Base-by-base conservation (phyloP, 23 red algal genomes). In the Gracilariopsis chorda region DNA sequence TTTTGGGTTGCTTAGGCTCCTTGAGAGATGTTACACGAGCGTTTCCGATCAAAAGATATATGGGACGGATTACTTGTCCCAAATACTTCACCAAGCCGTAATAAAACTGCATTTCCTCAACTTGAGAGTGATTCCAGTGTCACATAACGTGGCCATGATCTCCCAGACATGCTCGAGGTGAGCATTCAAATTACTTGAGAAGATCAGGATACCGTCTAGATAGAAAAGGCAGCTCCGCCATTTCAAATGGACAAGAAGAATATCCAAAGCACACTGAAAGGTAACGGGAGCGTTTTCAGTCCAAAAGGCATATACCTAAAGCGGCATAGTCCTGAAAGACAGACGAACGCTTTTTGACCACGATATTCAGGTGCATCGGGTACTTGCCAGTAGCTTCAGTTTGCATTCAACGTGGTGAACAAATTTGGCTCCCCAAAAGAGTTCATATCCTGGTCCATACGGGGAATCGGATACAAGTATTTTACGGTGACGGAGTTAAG, bases 41-140 rank as follows among this genome's bases (percentile, higher is more conserved):
- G 21, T 23, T 8, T 11, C n/a, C 58, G 29, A 89, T 64, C 33
- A 46, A 30, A 23, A 89, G 27, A 11, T 45, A 25, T 21, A 67
- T 68, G 9, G 67, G 85, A 30, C 33, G 73, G 13, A 89, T 89
- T 13, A 89, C 51, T 1, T 89, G 49, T 39, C 85, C 85, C 3
- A 89, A 33, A 48, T 89, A 78, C 25, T 61, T 52, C n/a, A 70
- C 62, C 17, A 13, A 36, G 7, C 44, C 32, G 57, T 25, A 20
- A 33, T 30, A 28, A 86, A 86, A 11, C 34, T 0, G 0, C 57
- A 86, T 49, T 86, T 86, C 0, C 20, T 86, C 25, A 86, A 20
- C 67, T 89, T 89, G 27, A 84, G 57, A n/a, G 80, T 61, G 3
- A 59, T 39, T 3, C 51, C 51, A 6, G 80, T 52, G 24, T 61